Conservation (phyloP, 257 asterid genomes). For the Anisodus acutangulus region DNA sequence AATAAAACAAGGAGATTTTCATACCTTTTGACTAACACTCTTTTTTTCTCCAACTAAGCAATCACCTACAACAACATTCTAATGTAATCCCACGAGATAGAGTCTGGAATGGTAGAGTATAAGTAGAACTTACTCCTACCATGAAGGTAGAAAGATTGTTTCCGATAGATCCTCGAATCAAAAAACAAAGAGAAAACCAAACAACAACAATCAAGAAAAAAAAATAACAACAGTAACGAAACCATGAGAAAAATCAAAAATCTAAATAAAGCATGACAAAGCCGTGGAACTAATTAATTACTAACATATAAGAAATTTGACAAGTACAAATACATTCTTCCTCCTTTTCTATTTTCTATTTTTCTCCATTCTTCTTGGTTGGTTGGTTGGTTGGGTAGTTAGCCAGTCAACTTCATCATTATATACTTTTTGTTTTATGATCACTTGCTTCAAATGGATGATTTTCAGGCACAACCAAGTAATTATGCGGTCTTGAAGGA, state of each 20-base stretch:
- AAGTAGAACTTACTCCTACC: too few relatives aligned
- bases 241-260: too few relatives aligned
- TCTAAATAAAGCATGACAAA: too few relatives aligned
- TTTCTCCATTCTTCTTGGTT: neutral
- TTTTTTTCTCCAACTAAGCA: neutral
- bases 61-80: neutral
- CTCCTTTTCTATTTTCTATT: neutral
- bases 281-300: too few relatives aligned
- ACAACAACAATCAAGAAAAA: too few relatives aligned
- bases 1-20: neutral
- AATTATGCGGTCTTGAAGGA: neutral
- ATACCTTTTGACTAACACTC: neutral
- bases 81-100: too few relatives aligned
- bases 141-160: too few relatives aligned
- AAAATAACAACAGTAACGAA: too few relatives aligned
- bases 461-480: neutral
- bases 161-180: too few relatives aligned
- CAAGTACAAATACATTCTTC: neutral
- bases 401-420: neutral
- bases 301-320: neutral
- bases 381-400: neutral
- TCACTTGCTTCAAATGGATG: neutral
- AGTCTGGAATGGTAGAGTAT: too few relatives aligned
- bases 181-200: too few relatives aligned
- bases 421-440: neutral